phyloP scores from a whole-genome alignment of 257 asterid genomes.

The Dorcoceras hygrometricum region DNA sequence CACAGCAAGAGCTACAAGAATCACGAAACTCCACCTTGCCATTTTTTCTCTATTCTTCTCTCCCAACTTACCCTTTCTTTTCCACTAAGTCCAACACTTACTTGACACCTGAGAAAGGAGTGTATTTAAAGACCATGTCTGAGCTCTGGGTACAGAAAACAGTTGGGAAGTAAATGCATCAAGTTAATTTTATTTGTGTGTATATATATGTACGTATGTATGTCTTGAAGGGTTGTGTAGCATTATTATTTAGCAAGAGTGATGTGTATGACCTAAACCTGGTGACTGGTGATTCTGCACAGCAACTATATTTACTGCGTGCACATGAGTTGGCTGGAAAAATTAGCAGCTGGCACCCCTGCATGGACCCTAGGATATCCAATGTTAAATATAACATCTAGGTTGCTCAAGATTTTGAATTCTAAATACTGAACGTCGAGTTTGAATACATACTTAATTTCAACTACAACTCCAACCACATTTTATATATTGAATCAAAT shows the following conservation, averaged over 20 bases:
- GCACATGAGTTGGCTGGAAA: conserved; percentile 24
- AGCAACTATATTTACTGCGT: conserved; percentile 17
- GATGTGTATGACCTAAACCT: background rate
- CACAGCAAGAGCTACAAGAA: conserved; percentile 24
- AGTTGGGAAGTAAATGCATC: conserved; percentile 34
- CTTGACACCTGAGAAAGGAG: conserved; percentile 25
- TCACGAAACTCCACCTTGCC: conserved; percentile 27
- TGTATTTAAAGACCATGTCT: conserved; percentile 25
- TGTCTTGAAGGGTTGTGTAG: background rate
- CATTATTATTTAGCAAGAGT: background rate
- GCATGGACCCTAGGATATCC: too few species aligned
- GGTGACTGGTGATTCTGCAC: background rate
- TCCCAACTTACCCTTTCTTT: background rate
- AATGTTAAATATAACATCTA: too few species aligned
- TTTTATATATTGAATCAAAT: too few species aligned
- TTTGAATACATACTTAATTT: too few species aligned
- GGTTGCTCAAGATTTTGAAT: too few species aligned
- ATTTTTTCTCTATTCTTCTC: conserved; percentile 12
- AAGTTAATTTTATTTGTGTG: conserved; percentile 15
- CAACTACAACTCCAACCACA: too few species aligned
- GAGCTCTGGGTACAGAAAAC: conserved; percentile 10
- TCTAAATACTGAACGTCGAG: too few species aligned
- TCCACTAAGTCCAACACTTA: background rate
- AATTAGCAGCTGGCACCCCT: too few species aligned
- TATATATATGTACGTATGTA: background rate